These are phyloP conservation scores for Fusarium albidum DNA, from an alignment of 2,329 filamentous ascomycete species.

Conservation along the genomic window DNA sequence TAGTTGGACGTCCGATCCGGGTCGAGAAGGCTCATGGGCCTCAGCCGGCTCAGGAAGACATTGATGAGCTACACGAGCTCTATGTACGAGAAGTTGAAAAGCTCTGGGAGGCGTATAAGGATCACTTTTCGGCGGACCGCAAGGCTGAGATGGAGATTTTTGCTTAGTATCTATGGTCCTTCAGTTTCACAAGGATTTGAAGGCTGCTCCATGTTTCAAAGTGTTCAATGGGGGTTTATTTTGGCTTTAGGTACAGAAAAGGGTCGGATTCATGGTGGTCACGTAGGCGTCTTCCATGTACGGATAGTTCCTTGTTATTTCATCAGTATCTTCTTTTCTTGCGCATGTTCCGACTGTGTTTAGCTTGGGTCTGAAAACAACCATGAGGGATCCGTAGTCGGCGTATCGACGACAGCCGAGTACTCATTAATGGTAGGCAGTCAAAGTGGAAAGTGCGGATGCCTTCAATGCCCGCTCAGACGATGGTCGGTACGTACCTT, in stretches of 20 bases:
- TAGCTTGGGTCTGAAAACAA: no score
- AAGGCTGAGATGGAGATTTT: slow-evolving; percentile 73
- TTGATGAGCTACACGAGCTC: slow-evolving; percentile 79
- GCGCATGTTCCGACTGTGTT: no score
- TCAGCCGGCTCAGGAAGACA: slow-evolving; percentile 75
- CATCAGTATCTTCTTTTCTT: no score
- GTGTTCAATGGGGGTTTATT: not conserved
- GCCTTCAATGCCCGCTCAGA: no score
- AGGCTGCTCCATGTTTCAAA: not conserved
- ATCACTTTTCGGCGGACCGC: slow-evolving; percentile 72
- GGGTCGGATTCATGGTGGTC: no score
- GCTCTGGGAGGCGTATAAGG: slow-evolving; percentile 81
- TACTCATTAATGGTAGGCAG: no score
- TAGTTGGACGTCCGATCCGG: slow-evolving; percentile 83
- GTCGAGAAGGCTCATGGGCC: slow-evolving; percentile 65
- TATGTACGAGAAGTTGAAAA: slow-evolving; percentile 80
- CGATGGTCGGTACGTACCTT: not conserved
- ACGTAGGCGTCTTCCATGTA: no score
- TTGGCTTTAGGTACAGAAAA: not conserved
- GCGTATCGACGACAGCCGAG: no score
- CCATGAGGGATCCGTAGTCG: no score
- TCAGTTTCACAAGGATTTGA: not conserved
- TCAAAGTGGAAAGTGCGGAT: no score
- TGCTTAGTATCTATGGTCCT: slow-evolving; percentile 50
- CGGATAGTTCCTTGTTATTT: no score